Conservation (phyloP, 2,329 filamentous ascomycete species). For the Pseudogymnoascus sp. region DNA sequence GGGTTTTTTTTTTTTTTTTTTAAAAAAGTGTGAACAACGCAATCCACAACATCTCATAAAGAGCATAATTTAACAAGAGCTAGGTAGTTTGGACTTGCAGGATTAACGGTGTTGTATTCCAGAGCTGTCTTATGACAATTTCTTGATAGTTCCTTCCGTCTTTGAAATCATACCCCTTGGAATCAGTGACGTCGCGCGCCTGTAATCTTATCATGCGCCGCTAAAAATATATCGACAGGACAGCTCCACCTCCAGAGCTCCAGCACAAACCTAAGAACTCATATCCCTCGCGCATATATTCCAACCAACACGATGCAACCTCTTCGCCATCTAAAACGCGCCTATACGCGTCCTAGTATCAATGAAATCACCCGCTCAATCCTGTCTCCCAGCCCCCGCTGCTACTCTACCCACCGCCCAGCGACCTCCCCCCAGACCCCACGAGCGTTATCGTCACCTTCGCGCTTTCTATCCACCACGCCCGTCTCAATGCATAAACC, state of each 20-base stretch:
- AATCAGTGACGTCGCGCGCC: neutral
- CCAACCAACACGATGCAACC: neutral
- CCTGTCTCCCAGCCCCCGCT: neutral
- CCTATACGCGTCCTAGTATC: neutral
- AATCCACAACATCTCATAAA: no score
- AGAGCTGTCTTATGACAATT: neutral
- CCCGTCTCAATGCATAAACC: conserved; percentile 22
- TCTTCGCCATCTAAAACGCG: neutral
- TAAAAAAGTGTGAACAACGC: neutral
- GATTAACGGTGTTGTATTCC: neutral
- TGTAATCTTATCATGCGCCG: conserved; percentile 1
- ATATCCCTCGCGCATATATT: neutral
- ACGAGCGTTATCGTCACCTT: neutral
- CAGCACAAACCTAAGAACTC: neutral
- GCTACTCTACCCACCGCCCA: neutral
- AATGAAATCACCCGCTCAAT: conserved; percentile 4
- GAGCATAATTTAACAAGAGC: neutral
- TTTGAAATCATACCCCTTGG: neutral
- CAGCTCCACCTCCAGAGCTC: neutral
- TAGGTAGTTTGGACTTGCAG: neutral
- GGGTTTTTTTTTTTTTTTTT: no score
- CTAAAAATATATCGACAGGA: conserved; percentile 1
- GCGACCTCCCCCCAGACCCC: neutral
- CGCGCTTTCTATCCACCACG: conserved; percentile 6
- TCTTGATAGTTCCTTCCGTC: neutral